phyloP scores from a whole-genome alignment of 345 rosid genomes.

The Eucalyptus grandis region DNA sequence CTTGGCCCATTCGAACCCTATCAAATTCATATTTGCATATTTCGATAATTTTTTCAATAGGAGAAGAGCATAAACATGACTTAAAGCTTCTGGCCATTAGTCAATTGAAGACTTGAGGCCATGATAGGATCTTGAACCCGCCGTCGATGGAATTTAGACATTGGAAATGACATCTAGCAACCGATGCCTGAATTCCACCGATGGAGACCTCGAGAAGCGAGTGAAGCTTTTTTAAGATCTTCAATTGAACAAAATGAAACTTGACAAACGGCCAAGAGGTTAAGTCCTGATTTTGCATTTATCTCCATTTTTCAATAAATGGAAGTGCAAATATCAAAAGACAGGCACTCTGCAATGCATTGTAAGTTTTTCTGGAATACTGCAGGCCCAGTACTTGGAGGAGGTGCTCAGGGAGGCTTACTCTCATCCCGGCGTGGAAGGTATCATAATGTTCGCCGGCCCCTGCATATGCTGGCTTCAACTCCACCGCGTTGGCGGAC shows the following conservation, averaged over 20 bases:
- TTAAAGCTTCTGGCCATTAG: too few relatives aligned
- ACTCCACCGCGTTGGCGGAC: slow-evolving; percentile 24
- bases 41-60: background rate
- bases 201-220: background rate
- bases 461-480: slow-evolving; percentile 52
- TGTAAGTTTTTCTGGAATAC: rapidly evolving
- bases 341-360: background rate
- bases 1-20: background rate
- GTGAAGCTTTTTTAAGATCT: background rate
- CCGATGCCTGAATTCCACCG: background rate
- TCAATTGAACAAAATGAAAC: background rate
- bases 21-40: background rate
- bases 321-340: background rate
- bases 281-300: too few relatives aligned
- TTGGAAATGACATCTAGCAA: background rate
- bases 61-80: background rate
- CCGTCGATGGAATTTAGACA: background rate
- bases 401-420: slow-evolving; percentile 57
- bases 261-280: too few relatives aligned
- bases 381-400: slow-evolving; percentile 25
- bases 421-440: slow-evolving; percentile 56
- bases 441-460: slow-evolving; percentile 57
- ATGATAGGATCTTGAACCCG: background rate
- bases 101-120: too few relatives aligned
- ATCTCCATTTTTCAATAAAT: too few relatives aligned